Evolutionary conservation across 2,329 filamentous ascomycete genomes (phyloP), one percentile per base, ranked within the genome.

Genomic region (Aspergillus cejpii): DNA sequence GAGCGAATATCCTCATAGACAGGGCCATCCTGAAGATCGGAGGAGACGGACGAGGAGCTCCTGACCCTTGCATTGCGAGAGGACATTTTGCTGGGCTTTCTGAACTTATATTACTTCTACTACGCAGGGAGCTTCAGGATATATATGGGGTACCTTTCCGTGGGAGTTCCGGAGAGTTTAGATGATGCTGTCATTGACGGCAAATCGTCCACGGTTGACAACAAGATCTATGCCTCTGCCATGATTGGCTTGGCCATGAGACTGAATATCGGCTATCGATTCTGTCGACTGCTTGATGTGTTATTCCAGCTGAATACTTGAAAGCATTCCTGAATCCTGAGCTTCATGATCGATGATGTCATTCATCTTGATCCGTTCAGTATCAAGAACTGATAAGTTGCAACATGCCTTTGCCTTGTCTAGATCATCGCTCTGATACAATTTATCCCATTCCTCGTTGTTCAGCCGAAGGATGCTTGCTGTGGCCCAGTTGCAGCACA

Each of bases 11-110:
- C 15, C 31, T 34, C 14, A 15, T 17, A 34, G 31, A 8, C 17
- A 11, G 37, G 19, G 27, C 38, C 31, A 8, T 37, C 29, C 7
- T 34, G 14, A 24, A 39, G 24, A 27, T 53, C 37, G 26, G 19
- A 26, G 15, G 39, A 36, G 8, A 27, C 42, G 3, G 42, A 39
- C 3, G 39, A 36, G 5, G 28, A 39, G 37, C 27, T 27, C 6
- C 28, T 29, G 1, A 28, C 15, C 17, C 31, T 34, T 34, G 7
- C 31, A 34, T 47, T 37, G 5, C 12, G 37, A 2, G 6, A 20
- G 2, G 47, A 3, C 31, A 34, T 34, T 34, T 34, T 20, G 10
- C 17, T 11, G 14, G 3, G 31, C 15, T 20, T 10, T 6, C 10
- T 10, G 14, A n/a, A 11, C 10, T 20, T 19, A 15, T 10, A 15